Base-by-base conservation (phyloP, 768 basidiomycete species). In the Tylopilus balloui region DNA sequence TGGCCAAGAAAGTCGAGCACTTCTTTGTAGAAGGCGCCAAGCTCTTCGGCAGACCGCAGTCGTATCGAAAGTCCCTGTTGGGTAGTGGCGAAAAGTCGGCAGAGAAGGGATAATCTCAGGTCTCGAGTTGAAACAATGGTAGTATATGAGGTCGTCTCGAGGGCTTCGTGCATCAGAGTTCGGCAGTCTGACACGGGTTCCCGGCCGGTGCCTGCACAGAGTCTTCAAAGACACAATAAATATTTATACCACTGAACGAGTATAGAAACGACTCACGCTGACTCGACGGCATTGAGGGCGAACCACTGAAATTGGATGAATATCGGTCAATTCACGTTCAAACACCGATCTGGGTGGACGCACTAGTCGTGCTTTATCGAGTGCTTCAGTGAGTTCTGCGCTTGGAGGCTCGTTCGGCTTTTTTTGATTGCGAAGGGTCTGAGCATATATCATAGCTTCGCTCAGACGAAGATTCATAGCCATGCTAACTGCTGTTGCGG, bases 401-500 rank as follows among this genome's bases (percentile, higher is more conserved):
- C 52, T 48, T 27, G 64, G 56, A 4, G 59, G 54, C 3, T 69
- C 60, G 17, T 58, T 56, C 4, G 57, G 42, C 51, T 63, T 66
- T 45, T 60, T 67, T 24, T 63, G 57, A 29, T 52, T 56, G 20
- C 68, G 61, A 37, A 74, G 61, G 4, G 48, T 58, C 28, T 52
- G 58, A 19, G 59, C 66, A 45, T 69, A 63, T 19, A 63, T 54
- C 49, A 71, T 68, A 8, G 69, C 72, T 42, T 68, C 60, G 41
- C 68, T 65, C 4, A 76, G 60, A 23, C 67, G 69, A 42, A 78
- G 55, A 53, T 73, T 74, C 58, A 71, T 74, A 19, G 74, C 75
- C 72, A 75, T 76, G 41, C 68, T 72, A 23, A 77, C 69, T 12
- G 77, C 77, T 2, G 66, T 66, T 14, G 73, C 63, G 9, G 67